These are phyloP conservation scores for Penicillium sp. DNA, from an alignment of 2,329 filamentous ascomycete species.

Conservation along the genomic window DNA sequence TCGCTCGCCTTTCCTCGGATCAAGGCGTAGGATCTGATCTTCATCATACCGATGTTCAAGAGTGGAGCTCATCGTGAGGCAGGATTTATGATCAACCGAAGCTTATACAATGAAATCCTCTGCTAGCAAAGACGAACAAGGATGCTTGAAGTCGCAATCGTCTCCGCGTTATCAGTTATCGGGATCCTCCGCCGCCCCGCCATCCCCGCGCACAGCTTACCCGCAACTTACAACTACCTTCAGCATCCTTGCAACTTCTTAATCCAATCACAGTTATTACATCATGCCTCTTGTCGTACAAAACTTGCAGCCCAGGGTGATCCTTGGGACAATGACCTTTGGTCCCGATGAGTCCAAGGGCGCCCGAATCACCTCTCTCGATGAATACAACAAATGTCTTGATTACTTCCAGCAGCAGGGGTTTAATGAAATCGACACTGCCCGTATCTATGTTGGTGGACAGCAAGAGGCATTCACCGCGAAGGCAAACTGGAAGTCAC, in stretches of 20 bases:
- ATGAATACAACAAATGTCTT: slow-evolving; percentile 70
- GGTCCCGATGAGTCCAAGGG: slow-evolving; percentile 64
- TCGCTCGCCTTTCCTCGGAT: slow-evolving; percentile 11
- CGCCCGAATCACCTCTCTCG: slow-evolving; percentile 70
- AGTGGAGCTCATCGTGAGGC: not conserved
- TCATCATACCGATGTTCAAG: not conserved
- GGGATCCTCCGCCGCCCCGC: slow-evolving; percentile 14
- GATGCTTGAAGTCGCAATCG: slow-evolving; percentile 1
- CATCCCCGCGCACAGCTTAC: not conserved
- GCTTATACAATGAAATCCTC: not conserved
- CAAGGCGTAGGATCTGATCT: not conserved
- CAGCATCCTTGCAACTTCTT: not conserved
- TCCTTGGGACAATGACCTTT: slow-evolving; percentile 87
- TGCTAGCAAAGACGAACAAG: slow-evolving; percentile 4
- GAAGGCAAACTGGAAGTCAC: slow-evolving; percentile 74
- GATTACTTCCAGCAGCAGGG: slow-evolving; percentile 76
- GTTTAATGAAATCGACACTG: slow-evolving; percentile 84
- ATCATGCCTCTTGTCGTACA: slow-evolving; percentile 41
- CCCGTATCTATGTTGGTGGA: slow-evolving; percentile 70
- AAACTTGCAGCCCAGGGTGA: slow-evolving; percentile 63
- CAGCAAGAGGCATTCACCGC: slow-evolving; percentile 78
- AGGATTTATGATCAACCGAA: not conserved
- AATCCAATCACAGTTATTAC: not conserved
- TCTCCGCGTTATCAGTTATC: slow-evolving; percentile 18
- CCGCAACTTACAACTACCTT: not conserved